These are phyloP conservation scores for Bullera alba DNA, from an alignment of 768 basidiomycete genomes.

Conservation along the genomic window DNA sequence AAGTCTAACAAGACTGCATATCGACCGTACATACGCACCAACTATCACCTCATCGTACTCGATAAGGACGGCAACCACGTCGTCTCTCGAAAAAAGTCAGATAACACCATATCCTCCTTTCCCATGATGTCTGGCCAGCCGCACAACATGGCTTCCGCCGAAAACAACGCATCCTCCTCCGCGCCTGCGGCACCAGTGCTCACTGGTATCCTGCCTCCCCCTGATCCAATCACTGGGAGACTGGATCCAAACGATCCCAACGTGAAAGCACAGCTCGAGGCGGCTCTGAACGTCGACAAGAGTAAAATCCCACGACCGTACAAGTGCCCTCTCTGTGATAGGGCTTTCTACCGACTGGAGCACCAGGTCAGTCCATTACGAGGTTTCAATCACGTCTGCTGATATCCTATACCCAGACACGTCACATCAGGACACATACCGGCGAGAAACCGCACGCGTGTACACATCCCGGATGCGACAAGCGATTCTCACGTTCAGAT, in stretches of 20 bases:
- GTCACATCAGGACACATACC: conserved; percentile 96
- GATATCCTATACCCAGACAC: conserved; percentile 56
- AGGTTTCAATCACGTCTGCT: conserved; percentile 1
- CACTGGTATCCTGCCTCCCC: conserved; percentile 15
- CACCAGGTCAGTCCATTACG: conserved; percentile 63
- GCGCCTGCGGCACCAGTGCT: neutral
- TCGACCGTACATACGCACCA: too few species aligned
- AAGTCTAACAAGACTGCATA: too few species aligned
- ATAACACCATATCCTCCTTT: neutral
- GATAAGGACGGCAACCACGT: too few species aligned
- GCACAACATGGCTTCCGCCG: conserved; percentile 18
- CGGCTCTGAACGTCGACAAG: conserved; percentile 49
- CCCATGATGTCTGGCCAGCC: conserved; percentile 16
- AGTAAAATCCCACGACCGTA: conserved; percentile 66
- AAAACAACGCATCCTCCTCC: neutral
- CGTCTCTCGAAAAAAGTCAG: too few species aligned
- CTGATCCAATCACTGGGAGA: conserved; percentile 45
- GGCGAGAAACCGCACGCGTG: conserved; percentile 96
- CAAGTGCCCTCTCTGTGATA: conserved; percentile 92
- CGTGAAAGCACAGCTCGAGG: conserved; percentile 46
- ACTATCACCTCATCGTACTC: too few species aligned
- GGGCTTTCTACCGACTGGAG: conserved; percentile 93
- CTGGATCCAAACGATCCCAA: conserved; percentile 47
- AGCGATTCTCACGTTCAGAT: conserved; percentile 96
- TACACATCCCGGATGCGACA: conserved; percentile 89